Evolutionary conservation across 106 monocot genomes (phyloP), one percentile per base, ranked within the genome.

Genomic region (Cymbidium sinense): DNA sequence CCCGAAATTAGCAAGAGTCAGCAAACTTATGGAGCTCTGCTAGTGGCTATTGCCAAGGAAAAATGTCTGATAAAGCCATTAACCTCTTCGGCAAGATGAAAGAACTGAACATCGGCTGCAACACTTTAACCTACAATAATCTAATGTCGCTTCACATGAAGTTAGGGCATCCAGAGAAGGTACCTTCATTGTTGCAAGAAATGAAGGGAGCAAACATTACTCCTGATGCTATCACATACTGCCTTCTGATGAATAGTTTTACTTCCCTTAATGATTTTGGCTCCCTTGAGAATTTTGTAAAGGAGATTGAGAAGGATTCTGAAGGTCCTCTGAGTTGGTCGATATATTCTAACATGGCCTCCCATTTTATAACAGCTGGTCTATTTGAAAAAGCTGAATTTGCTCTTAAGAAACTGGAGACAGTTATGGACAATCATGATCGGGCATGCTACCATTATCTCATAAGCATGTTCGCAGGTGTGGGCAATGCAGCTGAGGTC

Each of bases 351-450:
- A 85, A 67, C 51, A 18, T 85, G 77, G 90, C 90, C 74, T 73
- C 34, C 70, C 82, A 4, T 55, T 87, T 64, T 94, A 89, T 76
- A 82, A 75, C 58, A 47, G 72, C 84, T 17, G 91, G 84, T 18
- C 27, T 80, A 29, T 67, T 79, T 30, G 35, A 84, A 43, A 88
- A 89, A 79, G 80, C 94, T 4, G 79, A 86, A 41, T 87, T 80
- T n/a, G 70, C 78, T 75, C 87, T 91, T 7, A 87, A 87, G 72
- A 87, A 50, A 50, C 79, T 89, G 50, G 91, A 94, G 79, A 75
- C 81, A 62, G 27, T 73, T 43, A 84, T 89, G 78, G 51, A 89
- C 41, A 78, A 23, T n/a, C 80, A 58, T 4, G 82, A 89, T n/a
- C 81, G 87, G 6, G 41, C 34, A 17, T 82, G 89, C 17, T 89